phyloP scores from a whole-genome alignment of 352 stramenopile genomes.

The Phytophthora meadii region DNA sequence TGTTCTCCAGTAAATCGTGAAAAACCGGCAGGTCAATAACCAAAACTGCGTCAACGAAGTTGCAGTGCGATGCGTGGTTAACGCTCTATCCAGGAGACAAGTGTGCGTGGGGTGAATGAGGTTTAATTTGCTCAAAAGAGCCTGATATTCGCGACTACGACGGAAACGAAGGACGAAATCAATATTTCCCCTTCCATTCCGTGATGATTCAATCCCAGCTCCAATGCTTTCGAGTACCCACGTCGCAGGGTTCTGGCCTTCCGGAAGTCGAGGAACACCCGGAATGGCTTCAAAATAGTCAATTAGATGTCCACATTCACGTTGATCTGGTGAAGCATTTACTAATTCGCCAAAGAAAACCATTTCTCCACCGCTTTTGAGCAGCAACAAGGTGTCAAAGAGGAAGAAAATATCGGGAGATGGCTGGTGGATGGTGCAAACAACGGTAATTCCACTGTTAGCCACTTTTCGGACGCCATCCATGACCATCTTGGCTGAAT shows the following conservation, averaged over 20 bases:
- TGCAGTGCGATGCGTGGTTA: slow-evolving; percentile 45
- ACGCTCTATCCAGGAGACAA: neutral
- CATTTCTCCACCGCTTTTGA: slow-evolving; percentile 48
- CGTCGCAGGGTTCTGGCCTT: slow-evolving; percentile 44
- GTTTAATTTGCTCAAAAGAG: neutral
- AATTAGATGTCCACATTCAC: slow-evolving; percentile 13
- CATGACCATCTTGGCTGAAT: slow-evolving; percentile 85
- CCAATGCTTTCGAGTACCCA: slow-evolving; percentile 23
- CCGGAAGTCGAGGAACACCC: slow-evolving; percentile 7
- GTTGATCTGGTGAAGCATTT: neutral
- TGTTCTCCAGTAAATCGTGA: slow-evolving; percentile 67
- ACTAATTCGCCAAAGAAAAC: slow-evolving; percentile 50
- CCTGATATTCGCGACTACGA: neutral
- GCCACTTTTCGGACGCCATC: slow-evolving; percentile 88
- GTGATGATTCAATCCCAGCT: neutral
- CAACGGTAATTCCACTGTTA: slow-evolving; percentile 54
- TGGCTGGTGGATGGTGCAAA: slow-evolving; percentile 56
- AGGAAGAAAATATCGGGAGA: slow-evolving; percentile 78
- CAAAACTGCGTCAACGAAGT: slow-evolving; percentile 37
- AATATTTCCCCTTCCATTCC: neutral
- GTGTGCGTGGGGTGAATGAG: neutral
- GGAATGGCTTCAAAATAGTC: slow-evolving; percentile 39
- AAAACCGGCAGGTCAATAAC: slow-evolving; percentile 55
- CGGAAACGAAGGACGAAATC: slow-evolving; percentile 5
- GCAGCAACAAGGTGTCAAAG: slow-evolving; percentile 82